Conservation (phyloP, 2,329 filamentous ascomycete species). For the Aspergillus oerlinghausenensis region DNA sequence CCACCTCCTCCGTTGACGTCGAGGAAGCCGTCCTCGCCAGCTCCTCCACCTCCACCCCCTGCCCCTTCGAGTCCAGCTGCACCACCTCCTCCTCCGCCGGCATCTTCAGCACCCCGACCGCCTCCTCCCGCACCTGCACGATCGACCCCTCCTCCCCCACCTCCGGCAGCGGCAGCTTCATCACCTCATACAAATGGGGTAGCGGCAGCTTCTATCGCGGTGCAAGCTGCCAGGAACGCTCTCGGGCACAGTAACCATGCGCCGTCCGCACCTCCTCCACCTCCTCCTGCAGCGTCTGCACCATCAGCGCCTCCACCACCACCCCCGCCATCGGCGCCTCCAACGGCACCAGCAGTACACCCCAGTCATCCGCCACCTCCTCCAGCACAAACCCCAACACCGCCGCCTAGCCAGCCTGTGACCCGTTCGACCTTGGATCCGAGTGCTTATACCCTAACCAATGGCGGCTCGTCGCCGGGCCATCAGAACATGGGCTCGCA, state of each 20-base stretch:
- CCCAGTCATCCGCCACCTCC: conserved; percentile 43
- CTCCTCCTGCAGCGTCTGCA: conserved; percentile 29
- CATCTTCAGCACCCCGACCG: conserved; percentile 23
- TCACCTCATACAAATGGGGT: conserved; percentile 35
- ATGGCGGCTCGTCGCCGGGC: conserved; percentile 45
- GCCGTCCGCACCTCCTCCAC: conserved; percentile 41
- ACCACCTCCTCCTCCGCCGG: conserved; percentile 36
- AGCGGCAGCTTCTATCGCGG: conserved; percentile 48
- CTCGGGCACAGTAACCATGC: conserved; percentile 45
- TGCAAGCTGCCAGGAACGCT: conserved; percentile 56
- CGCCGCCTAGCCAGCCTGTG: conserved; percentile 38
- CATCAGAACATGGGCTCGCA: conserved; percentile 21
- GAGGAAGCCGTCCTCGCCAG: conserved; percentile 54
- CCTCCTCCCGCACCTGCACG: conserved; percentile 39
- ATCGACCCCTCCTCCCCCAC: conserved; percentile 41
- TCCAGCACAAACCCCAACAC: conserved; percentile 36
- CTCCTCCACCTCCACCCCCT: conserved; percentile 41
- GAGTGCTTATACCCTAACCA: conserved; percentile 69
- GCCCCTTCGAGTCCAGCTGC: conserved; percentile 41
- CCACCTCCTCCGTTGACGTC: conserved; percentile 54
- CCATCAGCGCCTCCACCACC: conserved; percentile 42
- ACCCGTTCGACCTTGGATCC: conserved; percentile 65
- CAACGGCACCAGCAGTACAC: conserved; percentile 35
- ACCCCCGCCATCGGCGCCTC: conserved; percentile 42
- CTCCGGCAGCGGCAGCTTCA: conserved; percentile 27